phyloP scores from a whole-genome alignment of 75 land plant genomes.

The Gnetum montanum region DNA sequence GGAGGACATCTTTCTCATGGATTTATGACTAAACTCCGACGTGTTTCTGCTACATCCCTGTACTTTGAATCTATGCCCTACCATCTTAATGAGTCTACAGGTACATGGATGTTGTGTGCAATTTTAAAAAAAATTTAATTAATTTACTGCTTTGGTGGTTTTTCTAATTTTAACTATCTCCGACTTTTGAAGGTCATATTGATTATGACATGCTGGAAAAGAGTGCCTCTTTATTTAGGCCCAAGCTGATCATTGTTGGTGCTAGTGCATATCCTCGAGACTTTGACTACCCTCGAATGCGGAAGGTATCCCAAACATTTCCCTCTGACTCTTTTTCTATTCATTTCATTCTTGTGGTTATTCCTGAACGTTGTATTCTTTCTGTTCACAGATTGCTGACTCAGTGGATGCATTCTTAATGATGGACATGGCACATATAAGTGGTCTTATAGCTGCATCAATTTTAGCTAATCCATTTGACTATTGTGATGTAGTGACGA shows the following conservation, averaged over 20 bases:
- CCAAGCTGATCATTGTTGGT: constrained; percentile 83
- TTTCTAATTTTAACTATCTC: constrained; percentile 1
- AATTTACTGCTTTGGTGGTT: neutral
- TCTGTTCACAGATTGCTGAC: constrained; percentile 78
- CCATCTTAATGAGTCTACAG: constrained; percentile 70
- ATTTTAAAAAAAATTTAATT: neutral
- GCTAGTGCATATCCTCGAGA: constrained; percentile 89
- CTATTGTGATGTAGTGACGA: constrained; percentile 87
- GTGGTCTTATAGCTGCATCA: constrained; percentile 88
- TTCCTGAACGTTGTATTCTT: too few relatives aligned
- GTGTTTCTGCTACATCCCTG: constrained; percentile 85
- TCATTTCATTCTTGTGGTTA: neutral
- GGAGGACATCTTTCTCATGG: constrained; percentile 92
- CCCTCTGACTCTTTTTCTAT: neutral
- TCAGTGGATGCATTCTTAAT: constrained; percentile 83
- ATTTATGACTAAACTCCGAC: constrained; percentile 76
- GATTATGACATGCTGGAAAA: constrained; percentile 86
- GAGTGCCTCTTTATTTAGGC: constrained; percentile 69
- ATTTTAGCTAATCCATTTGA: constrained; percentile 80
- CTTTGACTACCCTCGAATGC: constrained; percentile 79
- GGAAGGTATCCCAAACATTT: constrained; percentile 82
- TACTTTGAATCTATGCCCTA: constrained; percentile 93
- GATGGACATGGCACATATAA: constrained; percentile 99
- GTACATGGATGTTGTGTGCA: constrained; percentile 16
- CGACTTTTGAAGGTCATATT: constrained; percentile 54